phyloP scores from a whole-genome alignment of 192 early-diverging fungal species.

The Coemansia sp. region DNA sequence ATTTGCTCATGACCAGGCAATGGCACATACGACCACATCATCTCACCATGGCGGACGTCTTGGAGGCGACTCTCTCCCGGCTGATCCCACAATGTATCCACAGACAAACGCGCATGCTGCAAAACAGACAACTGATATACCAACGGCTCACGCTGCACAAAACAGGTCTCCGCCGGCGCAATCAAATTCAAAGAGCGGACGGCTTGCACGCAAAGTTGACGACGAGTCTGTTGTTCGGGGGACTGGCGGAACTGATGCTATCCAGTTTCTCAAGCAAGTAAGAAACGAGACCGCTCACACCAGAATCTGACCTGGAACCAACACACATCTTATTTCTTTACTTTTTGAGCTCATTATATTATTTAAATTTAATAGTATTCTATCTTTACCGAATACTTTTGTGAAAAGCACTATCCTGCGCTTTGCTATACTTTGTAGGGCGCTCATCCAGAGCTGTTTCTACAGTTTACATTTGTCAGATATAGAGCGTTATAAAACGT shows the following conservation, averaged over 20 bases:
- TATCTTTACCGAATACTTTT: no score
- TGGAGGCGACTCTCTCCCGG: conserved; percentile 51
- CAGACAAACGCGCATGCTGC: conserved; percentile 39
- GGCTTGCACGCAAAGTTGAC: conserved; percentile 66
- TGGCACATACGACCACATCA: background rate
- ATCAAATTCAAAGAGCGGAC: background rate
- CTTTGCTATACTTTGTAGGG: no score
- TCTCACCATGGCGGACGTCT: conserved; percentile 30
- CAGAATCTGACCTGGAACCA: conserved; percentile 4
- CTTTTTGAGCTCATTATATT: background rate
- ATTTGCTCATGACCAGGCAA: conserved; percentile 16
- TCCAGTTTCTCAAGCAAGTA: conserved; percentile 91
- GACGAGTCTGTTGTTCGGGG: conserved; percentile 67
- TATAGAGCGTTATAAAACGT: no score
- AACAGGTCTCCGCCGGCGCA: background rate
- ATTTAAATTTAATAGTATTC: no score
- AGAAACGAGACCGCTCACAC: conserved; percentile 78
- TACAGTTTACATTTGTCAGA: no score
- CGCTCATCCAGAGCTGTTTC: no score
- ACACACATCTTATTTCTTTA: background rate
- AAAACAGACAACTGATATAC: background rate
- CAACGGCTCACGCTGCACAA: background rate
- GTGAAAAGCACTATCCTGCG: no score
- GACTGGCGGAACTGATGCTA: conserved; percentile 84
- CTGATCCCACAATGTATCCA: conserved; percentile 53